Evolutionary conservation across 2,329 filamentous ascomycete genomes (phyloP), one percentile per base, ranked within the genome.

Genomic region (Capronia epimyces): DNA sequence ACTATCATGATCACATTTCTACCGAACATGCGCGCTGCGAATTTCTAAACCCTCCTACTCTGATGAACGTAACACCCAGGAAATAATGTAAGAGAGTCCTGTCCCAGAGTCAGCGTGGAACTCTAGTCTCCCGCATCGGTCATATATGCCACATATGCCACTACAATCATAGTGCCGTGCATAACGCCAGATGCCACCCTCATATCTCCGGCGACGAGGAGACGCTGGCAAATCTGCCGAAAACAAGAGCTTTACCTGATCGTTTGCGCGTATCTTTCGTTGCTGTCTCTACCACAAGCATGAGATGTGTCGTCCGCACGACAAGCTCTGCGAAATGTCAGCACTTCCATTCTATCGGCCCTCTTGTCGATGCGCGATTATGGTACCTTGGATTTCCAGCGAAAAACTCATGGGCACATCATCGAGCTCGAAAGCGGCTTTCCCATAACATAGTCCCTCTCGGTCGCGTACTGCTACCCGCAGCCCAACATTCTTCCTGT

Each of bases 371-470:
- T 5, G 36, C 21, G 39, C 64, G n/a, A n/a, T n/a, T n/a, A n/a
- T n/a, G 75, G 52, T 71, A 88, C 86, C 83, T 77, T 87, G 75
- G 62, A 87, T 86, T 49, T 86, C 79, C 22, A 93, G 71, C 37
- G 77, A 77, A 64, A 89, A 93, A 47, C 75, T 81, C 8, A 87
- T 80, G 2, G 83, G 75, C n/a, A 78, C 67, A 40, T 88, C 82
- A 47, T 87, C 81, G 44, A 56, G 39, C n/a, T 57, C 53, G 21
- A 36, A 37, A 15, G 43, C 20, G 22, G 45, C 43, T 31, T 49
- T 40, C 13, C 47, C 42, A 42, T 50, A 51, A 37, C 41, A 51
- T 8, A 22, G 37, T 62, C 69, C 65, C 64, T 71, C 71, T 48
- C 73, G 74, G 63, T 81, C 75, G 18, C 68, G 70, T 15, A 90